These are phyloP conservation scores for Euptelea pleiosperma DNA, from an alignment of 164 flowering plant species.

Conservation along the genomic window DNA sequence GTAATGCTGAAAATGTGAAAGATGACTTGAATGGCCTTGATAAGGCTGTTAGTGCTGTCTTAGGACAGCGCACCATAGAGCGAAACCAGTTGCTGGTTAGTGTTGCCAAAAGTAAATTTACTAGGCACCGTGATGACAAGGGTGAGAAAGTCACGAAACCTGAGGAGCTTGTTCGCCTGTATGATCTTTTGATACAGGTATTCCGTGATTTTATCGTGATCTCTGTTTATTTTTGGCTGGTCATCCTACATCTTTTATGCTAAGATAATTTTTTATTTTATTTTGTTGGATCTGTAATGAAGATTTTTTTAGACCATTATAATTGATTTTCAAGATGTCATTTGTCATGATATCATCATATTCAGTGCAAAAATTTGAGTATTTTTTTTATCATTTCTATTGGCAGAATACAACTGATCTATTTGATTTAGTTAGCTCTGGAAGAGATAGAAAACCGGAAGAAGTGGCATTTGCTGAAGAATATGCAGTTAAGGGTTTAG, in stretches of 20 bases:
- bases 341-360: neutral
- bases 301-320: neutral
- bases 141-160: constrained; percentile 80
- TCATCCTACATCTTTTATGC: neutral
- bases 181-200: constrained; percentile 92
- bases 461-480: constrained; percentile 82
- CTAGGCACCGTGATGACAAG: constrained; percentile 63
- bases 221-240: neutral
- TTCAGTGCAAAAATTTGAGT: neutral
- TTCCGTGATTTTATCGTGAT: neutral
- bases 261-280: neutral
- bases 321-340: neutral
- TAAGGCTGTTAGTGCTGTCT: constrained; percentile 88
- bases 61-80: constrained; percentile 85
- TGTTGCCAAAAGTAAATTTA: constrained; percentile 71
- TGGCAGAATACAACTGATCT: constrained; percentile 87
- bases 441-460: constrained; percentile 86
- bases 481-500: constrained; percentile 58
- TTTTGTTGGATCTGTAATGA: neutral
- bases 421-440: constrained; percentile 89
- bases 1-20: constrained; percentile 81
- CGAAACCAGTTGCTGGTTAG: constrained; percentile 80
- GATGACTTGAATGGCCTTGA: constrained; percentile 94
- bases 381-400: constrained; percentile 4
- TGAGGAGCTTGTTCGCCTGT: constrained; percentile 94